Evolutionary conservation across 2,329 filamentous ascomycete species (phyloP), one percentile per base, ranked within the genome.

Genomic region (Cordyceps cateniannulata): DNA sequence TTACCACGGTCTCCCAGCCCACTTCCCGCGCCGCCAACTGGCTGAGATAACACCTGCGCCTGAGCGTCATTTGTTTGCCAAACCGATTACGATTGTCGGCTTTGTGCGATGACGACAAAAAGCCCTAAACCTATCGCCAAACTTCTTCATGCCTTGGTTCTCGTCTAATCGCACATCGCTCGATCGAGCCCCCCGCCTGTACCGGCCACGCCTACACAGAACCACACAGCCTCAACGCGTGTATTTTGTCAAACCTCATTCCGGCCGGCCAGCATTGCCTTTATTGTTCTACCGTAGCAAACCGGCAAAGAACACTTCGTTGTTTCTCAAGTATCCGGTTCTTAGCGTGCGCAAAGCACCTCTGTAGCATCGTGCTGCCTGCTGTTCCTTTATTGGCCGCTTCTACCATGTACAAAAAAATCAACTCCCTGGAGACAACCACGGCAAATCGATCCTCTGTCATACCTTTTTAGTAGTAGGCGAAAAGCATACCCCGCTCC

Each of bases 41-140:
- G 45, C 24, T 24, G 32, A 20, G 56, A 59, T 59, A 59, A 59
- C 56, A 51, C 29, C n/a, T 9, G 29, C 24, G 35, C 35, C 56
- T 22, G 44, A 51, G 29, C 45, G 45, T 59, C 22, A 51, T 51
- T 51, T 35, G 20, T 49, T 40, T 49, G 38, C 38, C 38, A 12
- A 3, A 3, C 7, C 16, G 8, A 22, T 50, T 44, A 22, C 22
- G 2, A 35, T 22, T 42, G 12, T 16, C 40, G 5, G 20, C 4
- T 51, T 29, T 59, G 56, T 51, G 56, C 25, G 35, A 44, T 44
- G 38, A 14, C 24, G 42, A 48, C 10, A 27, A 14, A 50, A 59
- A 59, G 48, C 56, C 56, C 56, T 59, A 59, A 59, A 44, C 56
- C n/a, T 51, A 51, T 29, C 3, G 16, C n/a, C 54, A 25, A 38